Percentiles rank a stretch among this genome's conserved stretches.
Evolutionary conservation across 1,284 basidiomycete species (phyloP).

Genomic region (Marasmius oreades): DNA sequence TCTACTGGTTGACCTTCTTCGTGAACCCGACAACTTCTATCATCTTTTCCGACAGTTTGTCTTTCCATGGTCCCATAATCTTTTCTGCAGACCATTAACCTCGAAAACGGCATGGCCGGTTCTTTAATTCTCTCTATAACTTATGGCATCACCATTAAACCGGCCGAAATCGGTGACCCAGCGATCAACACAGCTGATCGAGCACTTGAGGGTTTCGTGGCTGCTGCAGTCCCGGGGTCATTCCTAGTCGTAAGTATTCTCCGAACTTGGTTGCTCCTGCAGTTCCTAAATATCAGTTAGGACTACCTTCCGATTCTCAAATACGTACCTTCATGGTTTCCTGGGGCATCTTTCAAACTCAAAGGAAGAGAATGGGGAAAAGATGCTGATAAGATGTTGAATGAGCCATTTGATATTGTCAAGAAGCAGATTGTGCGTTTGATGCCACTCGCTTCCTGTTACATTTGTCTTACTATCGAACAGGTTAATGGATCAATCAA

Average conservation of each 20-base stretch:
- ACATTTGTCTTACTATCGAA: neutral
- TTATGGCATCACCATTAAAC: constrained; percentile 30
- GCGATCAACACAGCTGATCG: constrained; percentile 34
- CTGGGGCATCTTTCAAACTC: constrained; percentile 16
- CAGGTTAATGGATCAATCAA: neutral
- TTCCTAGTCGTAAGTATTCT: neutral
- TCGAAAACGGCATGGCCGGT: constrained; percentile 32
- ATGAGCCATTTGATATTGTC: neutral
- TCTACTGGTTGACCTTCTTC: too few relatives aligned
- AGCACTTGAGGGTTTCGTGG: too few relatives aligned
- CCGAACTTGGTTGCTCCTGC: neutral
- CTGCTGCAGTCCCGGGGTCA: too few relatives aligned
- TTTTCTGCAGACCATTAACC: neutral
- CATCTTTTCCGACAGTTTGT: neutral
- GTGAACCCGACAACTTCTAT: neutral
- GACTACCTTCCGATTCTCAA: constrained; percentile 12
- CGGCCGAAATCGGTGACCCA: constrained; percentile 24
- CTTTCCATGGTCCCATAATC: neutral
- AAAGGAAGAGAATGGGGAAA: constrained; percentile 11
- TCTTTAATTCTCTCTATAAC: constrained; percentile 35
- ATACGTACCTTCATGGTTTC: constrained; percentile 20
- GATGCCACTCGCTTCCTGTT: neutral
- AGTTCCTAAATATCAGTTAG: constrained; percentile 4
- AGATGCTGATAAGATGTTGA: constrained; percentile 7
- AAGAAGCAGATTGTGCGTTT: neutral